Percentiles rank a stretch among this genome's conserved stretches.
These are phyloP conservation scores for Caloboletus firmus DNA, from an alignment of 1,284 basidiomycete species.

Conservation along the genomic window DNA sequence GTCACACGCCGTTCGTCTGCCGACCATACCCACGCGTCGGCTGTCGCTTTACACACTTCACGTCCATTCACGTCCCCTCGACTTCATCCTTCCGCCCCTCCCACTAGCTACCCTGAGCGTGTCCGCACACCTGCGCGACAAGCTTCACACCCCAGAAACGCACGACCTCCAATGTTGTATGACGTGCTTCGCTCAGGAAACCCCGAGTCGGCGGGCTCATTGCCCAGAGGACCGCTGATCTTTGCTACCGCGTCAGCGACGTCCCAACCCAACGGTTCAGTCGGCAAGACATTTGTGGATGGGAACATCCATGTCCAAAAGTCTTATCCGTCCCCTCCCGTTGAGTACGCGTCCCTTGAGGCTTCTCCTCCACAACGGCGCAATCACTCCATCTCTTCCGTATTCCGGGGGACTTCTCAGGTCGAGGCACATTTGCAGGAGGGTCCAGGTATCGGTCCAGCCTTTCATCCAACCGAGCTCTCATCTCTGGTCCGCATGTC, in stretches of 20 bases:
- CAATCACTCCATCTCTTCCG: conserved; percentile 7
- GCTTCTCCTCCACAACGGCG: background rate
- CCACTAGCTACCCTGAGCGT: conserved; percentile 25
- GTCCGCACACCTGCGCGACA: conserved; percentile 9
- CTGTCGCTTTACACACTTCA: conserved; percentile 1
- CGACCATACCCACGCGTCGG: background rate
- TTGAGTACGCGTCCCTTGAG: conserved; percentile 20
- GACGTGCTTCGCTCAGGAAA: conserved; percentile 28
- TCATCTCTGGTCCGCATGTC: conserved; percentile 14
- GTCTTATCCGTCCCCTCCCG: conserved; percentile 33
- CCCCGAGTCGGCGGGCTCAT: conserved; percentile 4
- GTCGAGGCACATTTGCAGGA: conserved; percentile 4
- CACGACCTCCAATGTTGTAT: conserved; percentile 17
- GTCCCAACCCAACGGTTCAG: background rate
- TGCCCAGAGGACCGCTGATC: conserved; percentile 42
- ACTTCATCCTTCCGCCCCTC: conserved; percentile 13
- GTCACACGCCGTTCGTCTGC: background rate
- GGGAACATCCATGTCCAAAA: background rate
- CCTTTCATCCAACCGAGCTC: conserved; percentile 12
- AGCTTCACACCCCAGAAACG: background rate
- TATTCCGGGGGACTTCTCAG: background rate
- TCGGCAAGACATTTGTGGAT: background rate
- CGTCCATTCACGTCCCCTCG: conserved; percentile 12
- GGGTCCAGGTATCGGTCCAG: background rate
- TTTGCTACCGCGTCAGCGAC: conserved; percentile 38